Evolutionary conservation across 2,329 filamentous ascomycete genomes (phyloP), one percentile per base, ranked within the genome.

Genomic region (Metarhizium sp.): DNA sequence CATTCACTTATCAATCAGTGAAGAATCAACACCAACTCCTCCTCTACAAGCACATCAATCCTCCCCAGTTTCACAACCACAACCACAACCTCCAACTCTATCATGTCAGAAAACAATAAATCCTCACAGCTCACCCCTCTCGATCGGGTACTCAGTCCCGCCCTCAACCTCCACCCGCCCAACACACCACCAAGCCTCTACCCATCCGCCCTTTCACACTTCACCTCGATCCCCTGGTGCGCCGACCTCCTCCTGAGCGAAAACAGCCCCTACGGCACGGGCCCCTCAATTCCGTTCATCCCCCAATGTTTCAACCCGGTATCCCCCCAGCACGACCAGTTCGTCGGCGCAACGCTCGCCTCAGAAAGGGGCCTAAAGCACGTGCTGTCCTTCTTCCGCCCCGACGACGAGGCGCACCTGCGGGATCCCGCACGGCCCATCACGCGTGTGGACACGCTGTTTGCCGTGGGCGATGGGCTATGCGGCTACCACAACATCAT

Each of bases 201-300:
- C 57, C 46, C 61, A 32, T 60, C 60, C 14, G 63, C 67, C 48
- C 49, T 69, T 30, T 52, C 59, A 38, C 63, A 70, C 62, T 72
- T 74, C 62, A 58, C 57, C 50, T 63, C 67, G 0, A 62, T 70
- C 34, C 66, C 70, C 7, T 73, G 72, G 71, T 71, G 68, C 48
- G 62, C 65, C 38, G 52, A 58, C 13, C 63, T 70, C 30, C 64
- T 73, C 18, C 54, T 38, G 14, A 18, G 13, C 47, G 47, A 11
- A 11, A 57, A 57, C 1, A 57, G 56, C 11, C 62, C 63, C 2
- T 56, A 61, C 51, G 18, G 45, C 11, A 32, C n/a, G 42, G 18
- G 42, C 34, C 48, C 46, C n/a, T 55, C 65, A 18, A 64, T 69
- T n/a, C 59, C 65, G 25, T 72, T 70, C 58, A 59, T 70, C 36